These are phyloP conservation scores for Pseudozyma hubeiensis DNA, from an alignment of 1,284 basidiomycete species.

Conservation along the genomic window DNA sequence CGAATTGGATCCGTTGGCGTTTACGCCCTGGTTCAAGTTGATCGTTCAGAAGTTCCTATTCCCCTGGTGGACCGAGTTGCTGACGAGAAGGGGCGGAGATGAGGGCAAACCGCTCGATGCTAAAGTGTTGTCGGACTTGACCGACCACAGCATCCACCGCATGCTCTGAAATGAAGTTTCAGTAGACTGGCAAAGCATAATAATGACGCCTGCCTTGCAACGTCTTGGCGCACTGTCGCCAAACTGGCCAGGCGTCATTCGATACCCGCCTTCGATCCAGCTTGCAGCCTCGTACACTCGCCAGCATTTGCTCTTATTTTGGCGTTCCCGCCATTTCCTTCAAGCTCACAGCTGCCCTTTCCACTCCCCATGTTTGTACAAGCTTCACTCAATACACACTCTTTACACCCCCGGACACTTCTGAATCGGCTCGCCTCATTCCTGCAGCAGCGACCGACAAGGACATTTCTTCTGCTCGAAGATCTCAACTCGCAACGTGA, in stretches of 20 bases:
- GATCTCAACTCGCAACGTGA: no score
- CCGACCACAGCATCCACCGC: conserved; percentile 64
- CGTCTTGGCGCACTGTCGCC: neutral
- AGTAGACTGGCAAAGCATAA: neutral
- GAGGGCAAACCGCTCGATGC: conserved; percentile 53
- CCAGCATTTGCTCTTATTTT: neutral
- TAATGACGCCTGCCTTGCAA: neutral
- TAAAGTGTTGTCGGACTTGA: conserved; percentile 51
- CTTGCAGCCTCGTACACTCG: neutral
- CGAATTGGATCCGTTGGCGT: conserved; percentile 77
- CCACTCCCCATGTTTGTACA: no score
- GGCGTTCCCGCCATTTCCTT: no score
- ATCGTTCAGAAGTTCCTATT: conserved; percentile 97
- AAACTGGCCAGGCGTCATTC: conserved; percentile 1
- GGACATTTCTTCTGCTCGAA: no score
- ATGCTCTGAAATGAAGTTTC: conserved; percentile 46
- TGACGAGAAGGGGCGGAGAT: conserved; percentile 71
- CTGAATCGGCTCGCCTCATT: no score
- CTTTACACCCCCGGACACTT: no score
- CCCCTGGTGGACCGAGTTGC: conserved; percentile 96
- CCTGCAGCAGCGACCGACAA: no score
- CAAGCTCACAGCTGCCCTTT: no score
- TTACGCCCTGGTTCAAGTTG: conserved; percentile 99
- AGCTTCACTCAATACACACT: no score
- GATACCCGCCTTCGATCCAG: conserved; percentile 15